Percentiles rank a stretch among this genome's conserved stretches.
Evolutionary conservation across 176 grass and related monocot species (phyloP).

Genomic region (Musa schizocarpa): DNA sequence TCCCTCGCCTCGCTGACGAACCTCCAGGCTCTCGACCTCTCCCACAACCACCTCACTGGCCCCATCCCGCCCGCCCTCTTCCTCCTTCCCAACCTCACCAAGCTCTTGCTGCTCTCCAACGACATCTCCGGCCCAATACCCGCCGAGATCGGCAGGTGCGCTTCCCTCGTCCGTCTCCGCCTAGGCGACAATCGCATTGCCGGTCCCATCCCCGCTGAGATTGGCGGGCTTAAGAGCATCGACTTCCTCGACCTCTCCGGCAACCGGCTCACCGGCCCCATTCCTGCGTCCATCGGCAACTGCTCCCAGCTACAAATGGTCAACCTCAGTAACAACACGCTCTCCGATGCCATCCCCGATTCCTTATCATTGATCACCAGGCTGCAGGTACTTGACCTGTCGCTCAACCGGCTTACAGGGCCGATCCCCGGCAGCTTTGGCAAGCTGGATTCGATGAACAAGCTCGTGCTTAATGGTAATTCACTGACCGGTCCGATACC

Average conservation of each 20-base stretch:
- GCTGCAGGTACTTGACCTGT: constrained; percentile 74
- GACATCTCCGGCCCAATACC: constrained; percentile 68
- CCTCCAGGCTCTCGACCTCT: constrained; percentile 78
- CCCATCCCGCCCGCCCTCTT: constrained; percentile 63
- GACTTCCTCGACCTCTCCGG: constrained; percentile 71
- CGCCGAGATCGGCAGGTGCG: constrained; percentile 46
- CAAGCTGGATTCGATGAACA: constrained; percentile 34
- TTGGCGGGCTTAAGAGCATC: constrained; percentile 63
- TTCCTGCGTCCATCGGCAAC: constrained; percentile 49
- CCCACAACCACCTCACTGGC: constrained; percentile 84
- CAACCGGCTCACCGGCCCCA: constrained; percentile 53
- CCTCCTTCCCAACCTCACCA: constrained; percentile 77
- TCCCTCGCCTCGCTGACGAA: constrained; percentile 32
- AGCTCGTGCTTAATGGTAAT: constrained; percentile 61
- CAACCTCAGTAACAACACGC: constrained; percentile 70
- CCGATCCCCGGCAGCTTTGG: constrained; percentile 39
- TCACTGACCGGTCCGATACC: constrained; percentile 52
- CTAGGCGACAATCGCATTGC: constrained; percentile 65
- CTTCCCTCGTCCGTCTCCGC: constrained; percentile 54
- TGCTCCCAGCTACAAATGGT: constrained; percentile 95
- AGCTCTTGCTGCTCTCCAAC: constrained; percentile 72
- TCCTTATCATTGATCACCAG: constrained; percentile 39
- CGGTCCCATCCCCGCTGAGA: constrained; percentile 35
- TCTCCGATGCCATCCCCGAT: constrained; percentile 40
- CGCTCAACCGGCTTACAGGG: constrained; percentile 46